These are phyloP conservation scores for Pichia sp. DNA, from an alignment of 1,139 yeast species.

Conservation along the genomic window DNA sequence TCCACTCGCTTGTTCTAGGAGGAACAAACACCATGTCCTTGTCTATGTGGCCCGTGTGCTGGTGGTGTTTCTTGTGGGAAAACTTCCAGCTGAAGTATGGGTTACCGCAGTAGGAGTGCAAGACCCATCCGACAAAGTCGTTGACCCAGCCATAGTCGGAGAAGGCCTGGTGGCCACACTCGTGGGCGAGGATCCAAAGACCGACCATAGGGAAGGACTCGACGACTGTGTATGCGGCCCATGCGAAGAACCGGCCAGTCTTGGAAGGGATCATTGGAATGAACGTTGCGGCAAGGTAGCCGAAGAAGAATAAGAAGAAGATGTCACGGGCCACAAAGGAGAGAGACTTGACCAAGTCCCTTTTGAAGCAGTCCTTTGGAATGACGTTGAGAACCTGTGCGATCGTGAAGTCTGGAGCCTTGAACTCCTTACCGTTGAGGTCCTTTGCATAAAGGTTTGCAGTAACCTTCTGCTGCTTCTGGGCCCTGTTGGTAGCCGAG, in stretches of 20 bases:
- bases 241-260: constrained; percentile 44
- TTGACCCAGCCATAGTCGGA: constrained; percentile 65
- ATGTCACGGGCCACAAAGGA: constrained; percentile 66
- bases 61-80: constrained; percentile 81
- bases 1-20: constrained; percentile 48
- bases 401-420: constrained; percentile 70
- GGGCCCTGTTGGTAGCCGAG: background rate
- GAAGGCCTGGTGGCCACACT: constrained; percentile 87
- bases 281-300: constrained; percentile 49
- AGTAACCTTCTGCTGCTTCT: constrained; percentile 11
- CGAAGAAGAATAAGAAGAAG: constrained; percentile 45
- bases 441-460: constrained; percentile 42
- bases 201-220: constrained; percentile 68
- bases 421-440: constrained; percentile 60
- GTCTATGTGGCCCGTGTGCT: constrained; percentile 77
- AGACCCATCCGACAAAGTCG: constrained; percentile 75
- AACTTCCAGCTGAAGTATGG: constrained; percentile 87
- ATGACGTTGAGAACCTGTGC: constrained; percentile 69
- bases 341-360: constrained; percentile 53
- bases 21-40: constrained; percentile 85
- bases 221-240: constrained; percentile 41
- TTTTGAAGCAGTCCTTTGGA: constrained; percentile 72
- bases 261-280: constrained; percentile 48
- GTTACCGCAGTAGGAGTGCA: constrained; percentile 73
- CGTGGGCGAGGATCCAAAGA: constrained; percentile 83